Evolutionary conservation across 257 asterid species (phyloP).

Genomic region (Dorcoceras hygrometricum): DNA sequence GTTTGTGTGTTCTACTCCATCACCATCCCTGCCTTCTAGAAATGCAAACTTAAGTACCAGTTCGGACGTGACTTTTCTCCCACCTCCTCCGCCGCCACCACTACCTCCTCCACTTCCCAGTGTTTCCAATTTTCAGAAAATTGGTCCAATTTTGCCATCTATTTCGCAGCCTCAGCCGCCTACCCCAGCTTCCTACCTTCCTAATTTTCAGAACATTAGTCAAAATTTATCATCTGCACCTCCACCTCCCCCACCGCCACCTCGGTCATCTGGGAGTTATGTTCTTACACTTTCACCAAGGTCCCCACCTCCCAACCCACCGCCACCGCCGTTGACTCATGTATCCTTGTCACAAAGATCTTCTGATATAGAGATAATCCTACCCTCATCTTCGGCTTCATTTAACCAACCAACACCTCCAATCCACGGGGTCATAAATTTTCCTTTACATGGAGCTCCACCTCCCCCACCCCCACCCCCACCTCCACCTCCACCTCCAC

Average conservation of each 20-base stretch:
- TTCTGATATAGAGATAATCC: conserved; percentile 19
- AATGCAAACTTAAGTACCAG: conserved; percentile 26
- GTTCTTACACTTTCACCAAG: conserved; percentile 24
- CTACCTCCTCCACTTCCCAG: background rate
- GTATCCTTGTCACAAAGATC: conserved; percentile 23
- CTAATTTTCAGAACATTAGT: conserved; percentile 30
- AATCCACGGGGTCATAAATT: background rate
- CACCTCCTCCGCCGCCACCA: conserved; percentile 28
- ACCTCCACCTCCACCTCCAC: conserved; percentile 36
- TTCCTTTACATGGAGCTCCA: background rate
- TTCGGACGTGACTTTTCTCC: conserved; percentile 12
- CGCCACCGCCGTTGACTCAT: conserved; percentile 21
- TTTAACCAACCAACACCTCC: conserved; percentile 23
- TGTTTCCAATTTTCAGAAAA: background rate
- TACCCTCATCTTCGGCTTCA: conserved; percentile 16
- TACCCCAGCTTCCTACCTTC: conserved; percentile 28
- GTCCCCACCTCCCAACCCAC: conserved; percentile 23
- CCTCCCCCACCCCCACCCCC: conserved; percentile 41
- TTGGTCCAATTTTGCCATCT: background rate
- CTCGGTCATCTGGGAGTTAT: conserved; percentile 35
- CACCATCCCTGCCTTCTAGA: conserved; percentile 22
- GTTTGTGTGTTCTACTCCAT: conserved; percentile 19
- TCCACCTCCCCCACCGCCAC: conserved; percentile 41
- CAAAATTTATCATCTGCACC: conserved; percentile 35
- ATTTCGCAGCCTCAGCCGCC: conserved; percentile 27